These are phyloP conservation scores for Craspedostauros australis DNA, from an alignment of 108 stramenopile genomes.

Conservation along the genomic window DNA sequence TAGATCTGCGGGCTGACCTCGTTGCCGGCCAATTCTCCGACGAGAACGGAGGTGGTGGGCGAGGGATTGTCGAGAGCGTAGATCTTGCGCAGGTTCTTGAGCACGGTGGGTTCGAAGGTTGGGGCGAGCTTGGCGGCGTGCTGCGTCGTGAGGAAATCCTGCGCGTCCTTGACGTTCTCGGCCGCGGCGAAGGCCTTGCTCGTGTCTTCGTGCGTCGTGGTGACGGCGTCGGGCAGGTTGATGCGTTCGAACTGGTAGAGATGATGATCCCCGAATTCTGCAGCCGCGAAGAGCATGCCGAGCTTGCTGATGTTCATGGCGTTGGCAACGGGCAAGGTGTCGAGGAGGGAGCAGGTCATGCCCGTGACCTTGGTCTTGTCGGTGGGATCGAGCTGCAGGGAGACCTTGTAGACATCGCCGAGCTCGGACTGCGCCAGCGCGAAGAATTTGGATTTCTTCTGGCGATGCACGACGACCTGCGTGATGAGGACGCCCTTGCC, in stretches of 20 bases:
- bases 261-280: constrained; percentile 95
- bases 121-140: constrained; percentile 48
- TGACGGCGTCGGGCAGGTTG: constrained; percentile 69
- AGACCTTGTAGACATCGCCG: constrained; percentile 96
- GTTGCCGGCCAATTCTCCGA: constrained; percentile 87
- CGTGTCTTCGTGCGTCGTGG: constrained; percentile 39
- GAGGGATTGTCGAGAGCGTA: constrained; percentile 77
- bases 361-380: constrained; percentile 46
- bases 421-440: constrained; percentile 91
- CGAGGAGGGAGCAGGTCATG: constrained; percentile 71
- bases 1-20: constrained; percentile 93
- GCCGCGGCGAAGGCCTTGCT: too few relatives aligned
- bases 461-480: constrained; percentile 67
- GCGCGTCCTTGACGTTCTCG: too few relatives aligned
- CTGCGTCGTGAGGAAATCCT: constrained; percentile 25
- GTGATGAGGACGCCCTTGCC: constrained; percentile 82
- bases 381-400: constrained; percentile 42
- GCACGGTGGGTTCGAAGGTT: constrained; percentile 65
- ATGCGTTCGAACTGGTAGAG: constrained; percentile 92
- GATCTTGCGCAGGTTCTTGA: constrained; percentile 76
- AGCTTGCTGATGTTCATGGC: constrained; percentile 85
- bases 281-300: constrained; percentile 87
- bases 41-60: constrained; percentile 81
- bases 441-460: constrained; percentile 92
- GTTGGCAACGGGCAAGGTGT: constrained; percentile 85